A percentile compares a stretch with the other conserved stretches of the same genome.
These are phyloP conservation scores for Phytopythium delawarense DNA, from an alignment of 352 stramenopile species.

Conservation along the genomic window DNA sequence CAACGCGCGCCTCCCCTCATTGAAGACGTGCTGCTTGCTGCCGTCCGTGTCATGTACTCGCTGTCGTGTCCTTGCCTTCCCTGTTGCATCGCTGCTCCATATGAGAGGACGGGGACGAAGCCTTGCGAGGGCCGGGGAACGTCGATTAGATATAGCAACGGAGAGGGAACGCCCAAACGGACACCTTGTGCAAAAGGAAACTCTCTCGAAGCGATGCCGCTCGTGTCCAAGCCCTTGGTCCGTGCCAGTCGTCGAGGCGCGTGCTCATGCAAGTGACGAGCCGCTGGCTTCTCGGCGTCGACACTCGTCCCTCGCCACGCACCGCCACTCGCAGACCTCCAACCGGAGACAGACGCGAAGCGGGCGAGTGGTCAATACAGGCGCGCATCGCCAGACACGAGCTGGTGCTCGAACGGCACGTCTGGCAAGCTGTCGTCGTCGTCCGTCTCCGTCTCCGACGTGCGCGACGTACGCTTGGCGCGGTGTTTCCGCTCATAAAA, in stretches of 20 bases:
- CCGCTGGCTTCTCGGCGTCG: background rate
- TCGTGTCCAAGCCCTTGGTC: background rate
- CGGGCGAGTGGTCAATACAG: conserved; percentile 10
- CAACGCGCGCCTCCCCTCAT: background rate
- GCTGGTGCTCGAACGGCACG: conserved; percentile 40
- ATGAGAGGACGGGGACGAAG: too few relatives aligned
- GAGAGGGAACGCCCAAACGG: background rate
- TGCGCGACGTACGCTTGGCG: conserved; percentile 28
- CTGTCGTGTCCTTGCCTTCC: background rate
- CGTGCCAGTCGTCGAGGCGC: background rate
- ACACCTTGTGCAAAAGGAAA: background rate
- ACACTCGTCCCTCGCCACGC: background rate
- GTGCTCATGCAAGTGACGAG: background rate
- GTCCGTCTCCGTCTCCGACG: conserved; percentile 29
- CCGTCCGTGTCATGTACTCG: too few relatives aligned
- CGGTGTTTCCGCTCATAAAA: conserved; percentile 84
- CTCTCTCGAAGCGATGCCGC: background rate
- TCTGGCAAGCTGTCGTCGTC: conserved; percentile 47
- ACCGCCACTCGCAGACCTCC: too few relatives aligned
- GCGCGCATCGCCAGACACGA: conserved; percentile 21
- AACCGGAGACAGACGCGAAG: background rate
- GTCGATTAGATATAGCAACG: conserved; percentile 8
- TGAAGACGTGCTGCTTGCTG: background rate
- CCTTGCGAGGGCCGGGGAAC: background rate
- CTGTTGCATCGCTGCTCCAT: background rate